Conservation (phyloP, 1,284 basidiomycete genomes). For the Ceratobasidium sp. region DNA sequence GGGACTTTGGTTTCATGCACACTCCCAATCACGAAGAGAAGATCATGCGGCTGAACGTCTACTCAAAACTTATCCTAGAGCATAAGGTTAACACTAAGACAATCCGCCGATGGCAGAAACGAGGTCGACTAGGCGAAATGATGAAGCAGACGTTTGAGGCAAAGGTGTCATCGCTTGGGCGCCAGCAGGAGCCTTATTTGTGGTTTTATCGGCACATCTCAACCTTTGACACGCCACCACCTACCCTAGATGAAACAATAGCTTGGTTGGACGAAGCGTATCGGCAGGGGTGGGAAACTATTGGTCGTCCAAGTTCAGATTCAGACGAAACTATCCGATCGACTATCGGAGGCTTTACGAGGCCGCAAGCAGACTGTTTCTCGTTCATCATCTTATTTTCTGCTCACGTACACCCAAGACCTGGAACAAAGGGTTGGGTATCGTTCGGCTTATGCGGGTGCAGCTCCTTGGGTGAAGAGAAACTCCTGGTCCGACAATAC, state of each 20-base stretch:
- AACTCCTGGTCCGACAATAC: neutral
- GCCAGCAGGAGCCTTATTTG: slow-evolving; percentile 38
- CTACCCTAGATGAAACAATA: neutral
- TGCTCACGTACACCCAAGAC: neutral
- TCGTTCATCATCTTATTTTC: slow-evolving; percentile 50
- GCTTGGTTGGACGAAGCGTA: neutral
- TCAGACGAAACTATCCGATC: slow-evolving; percentile 50
- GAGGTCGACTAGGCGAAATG: slow-evolving; percentile 53
- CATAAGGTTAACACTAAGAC: slow-evolving; percentile 49
- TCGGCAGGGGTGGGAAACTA: neutral
- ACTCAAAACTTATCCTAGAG: slow-evolving; percentile 50
- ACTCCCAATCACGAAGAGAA: slow-evolving; percentile 42
- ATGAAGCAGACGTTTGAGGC: slow-evolving; percentile 53
- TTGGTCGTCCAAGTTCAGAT: slow-evolving; percentile 52
- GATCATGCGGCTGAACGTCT: slow-evolving; percentile 53
- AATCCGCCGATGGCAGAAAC: slow-evolving; percentile 53
- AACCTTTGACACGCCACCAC: neutral
- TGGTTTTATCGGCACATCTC: neutral
- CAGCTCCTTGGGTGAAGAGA: neutral
- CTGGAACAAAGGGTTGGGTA: neutral
- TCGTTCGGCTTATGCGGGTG: slow-evolving; percentile 31
- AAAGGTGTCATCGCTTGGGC: slow-evolving; percentile 47
- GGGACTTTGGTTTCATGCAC: slow-evolving; percentile 55
- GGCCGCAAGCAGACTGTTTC: slow-evolving; percentile 51
- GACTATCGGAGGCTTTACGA: slow-evolving; percentile 46